Conservation (phyloP, 345 rosid species). For the Orychophragmus violaceus region DNA sequence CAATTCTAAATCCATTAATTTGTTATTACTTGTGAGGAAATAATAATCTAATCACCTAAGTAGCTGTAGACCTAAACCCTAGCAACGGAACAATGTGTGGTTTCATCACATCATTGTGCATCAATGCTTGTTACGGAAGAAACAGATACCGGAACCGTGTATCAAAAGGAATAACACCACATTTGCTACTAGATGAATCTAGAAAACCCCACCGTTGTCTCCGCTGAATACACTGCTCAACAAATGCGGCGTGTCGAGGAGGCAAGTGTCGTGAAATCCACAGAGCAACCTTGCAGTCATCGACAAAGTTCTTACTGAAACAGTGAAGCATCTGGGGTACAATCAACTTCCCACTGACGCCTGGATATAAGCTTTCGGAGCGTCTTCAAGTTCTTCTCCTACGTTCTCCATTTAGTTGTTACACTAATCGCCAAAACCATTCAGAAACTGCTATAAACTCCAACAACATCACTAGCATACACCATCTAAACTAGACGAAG, state of each 20-base stretch:
- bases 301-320: constrained; percentile 63
- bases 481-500: no score
- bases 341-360: constrained; percentile 74
- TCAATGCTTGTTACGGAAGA: constrained; percentile 34
- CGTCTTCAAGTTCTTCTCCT: constrained; percentile 71
- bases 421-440: constrained; percentile 56
- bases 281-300: constrained; percentile 60
- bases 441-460: no score
- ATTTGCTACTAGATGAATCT: constrained; percentile 49
- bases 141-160: constrained; percentile 76
- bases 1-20: background rate
- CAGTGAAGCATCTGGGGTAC: constrained; percentile 83
- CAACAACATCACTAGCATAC: no score
- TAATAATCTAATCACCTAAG: constrained; percentile 1
- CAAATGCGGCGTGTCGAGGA: constrained; percentile 60
- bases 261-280: constrained; percentile 90
- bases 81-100: background rate
- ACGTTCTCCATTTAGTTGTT: constrained; percentile 53
- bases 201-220: constrained; percentile 66
- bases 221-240: constrained; percentile 68
- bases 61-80: constrained; percentile 16
- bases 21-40: constrained; percentile 10
- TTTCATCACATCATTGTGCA: background rate
- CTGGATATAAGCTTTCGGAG: constrained; percentile 67
- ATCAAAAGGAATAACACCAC: constrained; percentile 70